phyloP scores from a whole-genome alignment of 2,329 filamentous ascomycete genomes.

The Pestalotiopsis sp. region DNA sequence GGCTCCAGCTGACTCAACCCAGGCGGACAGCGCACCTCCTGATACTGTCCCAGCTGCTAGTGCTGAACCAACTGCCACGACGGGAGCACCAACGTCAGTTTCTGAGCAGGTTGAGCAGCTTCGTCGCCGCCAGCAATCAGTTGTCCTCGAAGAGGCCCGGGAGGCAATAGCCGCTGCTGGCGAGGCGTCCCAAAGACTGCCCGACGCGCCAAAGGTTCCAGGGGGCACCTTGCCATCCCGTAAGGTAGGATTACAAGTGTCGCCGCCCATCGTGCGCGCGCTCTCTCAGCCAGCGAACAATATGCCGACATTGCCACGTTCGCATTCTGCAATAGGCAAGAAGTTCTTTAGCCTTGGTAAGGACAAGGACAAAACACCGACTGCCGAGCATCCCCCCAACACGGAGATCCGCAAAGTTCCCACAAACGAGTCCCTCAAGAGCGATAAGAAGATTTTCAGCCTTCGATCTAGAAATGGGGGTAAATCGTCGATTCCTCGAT shows the following conservation, averaged over 20 bases:
- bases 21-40: conserved; percentile 20
- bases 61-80: conserved; percentile 7
- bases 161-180: conserved; percentile 23
- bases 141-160: conserved; percentile 32
- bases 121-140: conserved; percentile 49
- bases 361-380: conserved; percentile 28
- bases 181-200: conserved; percentile 15
- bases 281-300: conserved; percentile 50
- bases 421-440: conserved; percentile 46
- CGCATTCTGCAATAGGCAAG: conserved; percentile 48
- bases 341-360: conserved; percentile 33
- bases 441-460: conserved; percentile 70
- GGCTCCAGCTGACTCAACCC: conserved; percentile 24
- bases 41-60: conserved; percentile 7
- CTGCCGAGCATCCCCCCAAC: conserved; percentile 27
- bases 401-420: conserved; percentile 34
- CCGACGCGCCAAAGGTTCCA: conserved; percentile 22
- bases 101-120: conserved; percentile 41
- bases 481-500: conserved; percentile 85
- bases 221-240: conserved; percentile 43
- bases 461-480: conserved; percentile 66
- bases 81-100: conserved; percentile 24
- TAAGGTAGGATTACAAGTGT: conserved; percentile 46
- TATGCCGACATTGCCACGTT: conserved; percentile 45
- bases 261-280: conserved; percentile 57